Evolutionary conservation across 1,139 yeast species (phyloP).

Genomic region (Lodderomyces metapsilosis): DNA sequence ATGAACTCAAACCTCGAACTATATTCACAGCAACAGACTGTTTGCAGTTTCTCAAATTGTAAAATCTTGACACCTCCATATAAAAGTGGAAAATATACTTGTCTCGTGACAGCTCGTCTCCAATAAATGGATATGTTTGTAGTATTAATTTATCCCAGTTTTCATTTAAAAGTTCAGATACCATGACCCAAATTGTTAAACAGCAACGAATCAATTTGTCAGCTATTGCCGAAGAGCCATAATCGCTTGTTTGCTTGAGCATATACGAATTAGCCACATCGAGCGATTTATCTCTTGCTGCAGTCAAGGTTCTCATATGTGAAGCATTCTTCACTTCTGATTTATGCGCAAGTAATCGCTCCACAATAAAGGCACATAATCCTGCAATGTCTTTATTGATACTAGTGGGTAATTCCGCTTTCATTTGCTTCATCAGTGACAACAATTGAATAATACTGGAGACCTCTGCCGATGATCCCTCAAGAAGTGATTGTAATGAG

Average conservation of each 20-base stretch:
- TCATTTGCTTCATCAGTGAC: not conserved
- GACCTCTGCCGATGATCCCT: not conserved
- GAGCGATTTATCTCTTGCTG: not conserved
- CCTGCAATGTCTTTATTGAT: not conserved
- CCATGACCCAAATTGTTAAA: conserved; percentile 30
- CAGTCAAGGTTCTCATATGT: not conserved
- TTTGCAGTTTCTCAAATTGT: conserved; percentile 1
- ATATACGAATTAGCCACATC: not conserved
- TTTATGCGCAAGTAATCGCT: not conserved
- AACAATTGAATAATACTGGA: conserved; percentile 1
- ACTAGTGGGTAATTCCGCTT: not conserved
- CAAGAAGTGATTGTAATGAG: not conserved
- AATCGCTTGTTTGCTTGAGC: not conserved
- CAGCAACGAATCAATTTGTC: conserved; percentile 24
- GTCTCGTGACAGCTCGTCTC: conserved; percentile 38
- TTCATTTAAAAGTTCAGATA: conserved; percentile 18
- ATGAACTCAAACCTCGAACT: conserved; percentile 25
- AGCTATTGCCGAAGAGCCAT: not conserved
- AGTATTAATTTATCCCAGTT: conserved; percentile 41
- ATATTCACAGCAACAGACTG: conserved; percentile 17
- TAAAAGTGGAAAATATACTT: conserved; percentile 32
- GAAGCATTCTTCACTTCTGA: not conserved
- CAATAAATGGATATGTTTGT: conserved; percentile 42
- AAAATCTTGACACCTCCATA: conserved; percentile 6
- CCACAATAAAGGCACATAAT: not conserved